Conservation (phyloP, 768 basidiomycete genomes). For the Suillus hirtellus region DNA sequence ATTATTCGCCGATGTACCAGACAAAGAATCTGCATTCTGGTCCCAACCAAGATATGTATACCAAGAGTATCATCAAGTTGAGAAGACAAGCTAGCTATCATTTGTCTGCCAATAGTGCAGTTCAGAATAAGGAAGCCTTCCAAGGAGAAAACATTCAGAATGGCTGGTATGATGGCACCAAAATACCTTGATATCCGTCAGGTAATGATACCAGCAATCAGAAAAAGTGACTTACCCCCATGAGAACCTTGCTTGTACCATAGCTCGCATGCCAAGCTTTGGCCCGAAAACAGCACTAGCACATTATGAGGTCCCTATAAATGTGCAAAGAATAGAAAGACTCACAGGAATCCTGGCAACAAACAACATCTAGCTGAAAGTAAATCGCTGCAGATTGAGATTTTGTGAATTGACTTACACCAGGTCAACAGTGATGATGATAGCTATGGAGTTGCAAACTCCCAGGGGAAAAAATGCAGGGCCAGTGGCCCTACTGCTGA, state of each 20-base stretch:
- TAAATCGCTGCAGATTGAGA: neutral
- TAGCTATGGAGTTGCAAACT: neutral
- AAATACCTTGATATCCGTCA: neutral
- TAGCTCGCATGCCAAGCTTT: constrained; percentile 1
- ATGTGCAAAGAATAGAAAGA: neutral
- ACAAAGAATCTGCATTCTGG: too few relatives aligned
- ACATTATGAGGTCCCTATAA: neutral
- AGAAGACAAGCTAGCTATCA: neutral
- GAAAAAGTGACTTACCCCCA: neutral
- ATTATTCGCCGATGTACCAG: too few relatives aligned
- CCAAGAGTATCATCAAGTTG: neutral
- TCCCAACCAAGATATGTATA: too few relatives aligned
- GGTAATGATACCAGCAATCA: neutral
- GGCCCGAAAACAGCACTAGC: neutral
- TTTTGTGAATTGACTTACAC: neutral
- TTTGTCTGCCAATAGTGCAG: neutral
- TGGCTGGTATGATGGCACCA: neutral
- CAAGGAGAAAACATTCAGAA: neutral
- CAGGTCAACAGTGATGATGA: neutral
- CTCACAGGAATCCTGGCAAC: neutral
- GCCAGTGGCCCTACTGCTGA: neutral
- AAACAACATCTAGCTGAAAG: neutral
- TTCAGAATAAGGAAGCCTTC: neutral
- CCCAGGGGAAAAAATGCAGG: neutral
- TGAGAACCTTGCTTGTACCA: constrained; percentile 1